phyloP scores from a whole-genome alignment of 2,329 filamentous ascomycete genomes.

The Penicillium verrucosum region DNA sequence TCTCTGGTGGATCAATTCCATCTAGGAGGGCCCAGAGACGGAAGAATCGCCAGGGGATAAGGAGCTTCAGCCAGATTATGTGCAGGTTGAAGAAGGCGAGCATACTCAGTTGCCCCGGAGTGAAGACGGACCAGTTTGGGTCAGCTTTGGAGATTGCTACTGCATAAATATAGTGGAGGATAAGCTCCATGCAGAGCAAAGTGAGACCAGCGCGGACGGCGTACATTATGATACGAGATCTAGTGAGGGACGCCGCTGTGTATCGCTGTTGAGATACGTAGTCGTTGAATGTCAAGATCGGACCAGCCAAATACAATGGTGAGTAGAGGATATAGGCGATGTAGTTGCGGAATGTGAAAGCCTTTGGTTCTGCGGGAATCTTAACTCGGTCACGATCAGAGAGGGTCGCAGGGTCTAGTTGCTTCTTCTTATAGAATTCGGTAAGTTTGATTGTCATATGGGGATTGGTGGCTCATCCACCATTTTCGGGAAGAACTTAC shows the following conservation, averaged over 20 bases:
- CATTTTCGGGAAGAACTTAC: slow-evolving; percentile 53
- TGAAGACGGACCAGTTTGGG: slow-evolving; percentile 79
- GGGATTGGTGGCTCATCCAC: neutral
- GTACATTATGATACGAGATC: slow-evolving; percentile 71
- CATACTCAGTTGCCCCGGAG: slow-evolving; percentile 81
- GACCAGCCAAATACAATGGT: slow-evolving; percentile 86
- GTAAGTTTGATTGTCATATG: slow-evolving; percentile 13
- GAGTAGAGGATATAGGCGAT: slow-evolving; percentile 87
- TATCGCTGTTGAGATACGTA: slow-evolving; percentile 85
- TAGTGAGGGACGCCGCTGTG: slow-evolving; percentile 66
- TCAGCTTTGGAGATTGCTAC: slow-evolving; percentile 82
- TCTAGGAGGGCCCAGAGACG: slow-evolving; percentile 92
- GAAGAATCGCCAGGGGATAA: slow-evolving; percentile 97
- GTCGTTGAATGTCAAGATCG: slow-evolving; percentile 97
- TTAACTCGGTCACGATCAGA: slow-evolving; percentile 84
- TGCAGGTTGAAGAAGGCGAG: slow-evolving; percentile 95
- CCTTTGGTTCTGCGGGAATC: slow-evolving; percentile 65
- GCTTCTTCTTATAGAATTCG: slow-evolving; percentile 81
- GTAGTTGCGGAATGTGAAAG: slow-evolving; percentile 82
- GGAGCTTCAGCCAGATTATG: slow-evolving; percentile 95
- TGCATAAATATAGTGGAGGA: slow-evolving; percentile 89
- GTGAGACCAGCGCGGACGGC: slow-evolving; percentile 75
- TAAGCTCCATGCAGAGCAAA: slow-evolving; percentile 83
- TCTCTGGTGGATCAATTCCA: slow-evolving; percentile 91
- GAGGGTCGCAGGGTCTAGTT: slow-evolving; percentile 80